Base-by-base conservation (phyloP, 2,329 filamentous ascomycete genomes). In the Tolypocladium endophyticum region DNA sequence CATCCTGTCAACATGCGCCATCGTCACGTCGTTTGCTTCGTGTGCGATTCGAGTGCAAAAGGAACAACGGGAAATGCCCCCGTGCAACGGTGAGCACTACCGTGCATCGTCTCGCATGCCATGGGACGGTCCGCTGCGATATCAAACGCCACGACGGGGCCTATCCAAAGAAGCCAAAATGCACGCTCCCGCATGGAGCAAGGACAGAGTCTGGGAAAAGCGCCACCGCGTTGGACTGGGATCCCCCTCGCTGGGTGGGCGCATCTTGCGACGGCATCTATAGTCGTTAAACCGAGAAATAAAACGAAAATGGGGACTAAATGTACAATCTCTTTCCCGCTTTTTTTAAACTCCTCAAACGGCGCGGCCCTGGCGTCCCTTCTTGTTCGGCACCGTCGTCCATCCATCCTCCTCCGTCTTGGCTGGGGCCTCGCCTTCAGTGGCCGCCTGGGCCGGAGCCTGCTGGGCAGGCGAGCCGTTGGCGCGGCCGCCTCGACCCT, bases 341-440 rank as follows among this genome's bases (percentile, higher is more conserved):
- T 68, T 55, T 69, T 55, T 58, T 59, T 55, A 16, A 11, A 12
- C 39, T 57, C 45, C 38, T 61, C 59, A 67, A 58, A 59, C 50
- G 36, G 66, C 63, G 57, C 73, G 72, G 63, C 72, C 73, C 65
- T 66, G 67, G 57, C 72, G 72, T 58, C 72, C 71, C 69, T 74
- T 74, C 65, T 74, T 70, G 61, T 65, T 71, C 38, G 71, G 66
- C 61, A 73, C 85, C 33, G 82, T 87, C 63, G 82, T 85, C 85
- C 85, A 87, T 64, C 85, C 85, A 69, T 87, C 84, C 43, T 84
- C 83, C 55, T 83, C 81, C 56, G 76, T 71, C 45, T 75, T 72
- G 57, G 75, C 73, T 41, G 74, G 64, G 39, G 66, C 61, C 58
- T 69, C 65, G 43, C 65, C 70, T 43, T 65, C 71, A 36, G 64